Conservation (phyloP, 495 filamentous ascomycete species). For the Penicillium salamii region DNA sequence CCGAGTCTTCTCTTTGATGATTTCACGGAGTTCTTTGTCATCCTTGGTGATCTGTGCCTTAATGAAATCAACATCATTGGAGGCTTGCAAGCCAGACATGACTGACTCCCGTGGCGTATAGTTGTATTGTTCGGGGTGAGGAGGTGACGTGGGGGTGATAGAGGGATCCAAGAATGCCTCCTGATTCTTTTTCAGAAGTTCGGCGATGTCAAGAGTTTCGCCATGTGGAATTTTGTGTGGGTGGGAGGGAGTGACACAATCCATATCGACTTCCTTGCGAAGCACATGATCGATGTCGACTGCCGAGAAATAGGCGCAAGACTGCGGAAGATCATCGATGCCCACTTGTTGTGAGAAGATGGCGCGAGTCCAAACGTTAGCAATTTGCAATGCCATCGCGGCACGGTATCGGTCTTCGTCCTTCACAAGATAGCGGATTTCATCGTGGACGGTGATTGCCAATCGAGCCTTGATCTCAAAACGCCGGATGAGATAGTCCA, state of each 20-base stretch:
- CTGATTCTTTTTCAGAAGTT: conserved; percentile 67
- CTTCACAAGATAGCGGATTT: conserved; percentile 89
- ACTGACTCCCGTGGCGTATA: conserved; percentile 75
- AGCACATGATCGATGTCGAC: conserved; percentile 92
- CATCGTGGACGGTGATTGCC: conserved; percentile 94
- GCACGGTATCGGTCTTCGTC: conserved; percentile 82
- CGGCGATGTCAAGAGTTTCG: conserved; percentile 75
- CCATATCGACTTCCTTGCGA: conserved; percentile 96
- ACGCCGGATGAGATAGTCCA: conserved; percentile 89
- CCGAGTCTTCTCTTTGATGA: conserved; percentile 56
- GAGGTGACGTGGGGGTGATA: conserved; percentile 53
- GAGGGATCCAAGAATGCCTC: conserved; percentile 62
- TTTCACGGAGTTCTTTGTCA: conserved; percentile 69
- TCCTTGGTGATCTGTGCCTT: conserved; percentile 79
- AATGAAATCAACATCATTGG: conserved; percentile 62
- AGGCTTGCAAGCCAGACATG: conserved; percentile 63
- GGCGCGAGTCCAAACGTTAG: conserved; percentile 94
- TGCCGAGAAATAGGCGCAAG: conserved; percentile 91
- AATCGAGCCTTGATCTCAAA: conserved; percentile 83
- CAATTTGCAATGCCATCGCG: conserved; percentile 87
- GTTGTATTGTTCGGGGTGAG: conserved; percentile 50
- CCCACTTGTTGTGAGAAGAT: conserved; percentile 98
- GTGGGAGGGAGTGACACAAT: conserved; percentile 90
- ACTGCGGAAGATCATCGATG: conserved; percentile 90
- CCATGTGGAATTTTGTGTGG: conserved; percentile 74